Base-by-base conservation (phyloP, 345 rosid genomes). In the Populus davidiana region DNA sequence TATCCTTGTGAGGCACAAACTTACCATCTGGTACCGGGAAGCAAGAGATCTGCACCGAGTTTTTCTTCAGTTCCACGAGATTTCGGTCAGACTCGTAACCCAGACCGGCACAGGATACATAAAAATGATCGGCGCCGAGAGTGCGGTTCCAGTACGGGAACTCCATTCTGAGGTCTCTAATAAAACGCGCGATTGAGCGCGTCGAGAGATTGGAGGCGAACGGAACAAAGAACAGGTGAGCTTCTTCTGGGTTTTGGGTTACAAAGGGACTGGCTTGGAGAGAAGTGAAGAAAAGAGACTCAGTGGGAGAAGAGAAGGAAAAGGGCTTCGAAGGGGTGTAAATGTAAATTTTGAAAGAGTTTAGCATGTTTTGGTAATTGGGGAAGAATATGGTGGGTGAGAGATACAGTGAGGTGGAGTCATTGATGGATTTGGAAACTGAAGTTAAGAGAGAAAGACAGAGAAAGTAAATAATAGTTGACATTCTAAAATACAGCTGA, bases 101-200 rank as follows among this genome's bases (percentile, higher is more conserved):
- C 23, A 90, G 74, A 13, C 90, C 88, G 36, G 78, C 12, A 38
- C 88, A 78, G 5, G 88, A 88, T 76, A 86, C 65, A 56, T 70
- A 88, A 69, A 88, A 85, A 56, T 90, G 93, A 74, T 90, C 93
- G 70, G 93, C 87, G 13, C 93, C 93, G 33, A 90, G 91, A 6
- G 91, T 86, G 17, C 93, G 87, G 76, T 90, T 87, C 93, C 93
- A 90, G 86, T 80, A 88, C n/a, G 90, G 87, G 44, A 83, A 80
- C 21, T 79, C 77, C 47, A 69, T 49, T 9, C 86, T 86, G 69
- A 86, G 77, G 35, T 69, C 75, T 8, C 77, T 59, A 38, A 88
- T 54, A 5, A 88, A 79, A 13, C 78, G 81, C n/a, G 87, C 81
- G 20, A 80, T 21, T 31, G 86, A 66, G 43, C 89, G 90, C 23